phyloP scores from a whole-genome alignment of 176 grass and related monocot genomes.

The Cenchrus americanus region DNA sequence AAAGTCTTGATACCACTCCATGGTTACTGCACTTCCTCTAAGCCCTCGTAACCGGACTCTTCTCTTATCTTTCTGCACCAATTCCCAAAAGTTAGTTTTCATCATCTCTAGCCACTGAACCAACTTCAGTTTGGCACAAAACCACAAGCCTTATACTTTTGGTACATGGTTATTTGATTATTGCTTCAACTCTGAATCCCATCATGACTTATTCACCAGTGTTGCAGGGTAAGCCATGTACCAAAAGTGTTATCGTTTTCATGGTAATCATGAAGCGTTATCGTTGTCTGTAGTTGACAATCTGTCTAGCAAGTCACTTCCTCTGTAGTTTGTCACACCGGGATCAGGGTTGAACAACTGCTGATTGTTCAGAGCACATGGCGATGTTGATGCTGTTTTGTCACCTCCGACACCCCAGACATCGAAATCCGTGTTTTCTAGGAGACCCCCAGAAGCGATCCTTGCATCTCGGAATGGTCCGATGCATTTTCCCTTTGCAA shows the following conservation, averaged over 20 bases:
- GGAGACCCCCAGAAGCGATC: constrained; percentile 44
- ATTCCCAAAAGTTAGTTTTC: not conserved
- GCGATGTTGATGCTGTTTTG: not conserved
- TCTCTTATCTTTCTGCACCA: not conserved
- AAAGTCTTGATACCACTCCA: not conserved
- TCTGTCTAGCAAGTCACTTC: constrained; percentile 54
- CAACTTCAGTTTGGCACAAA: no score
- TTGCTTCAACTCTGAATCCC: not conserved
- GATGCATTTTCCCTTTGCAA: constrained; percentile 68
- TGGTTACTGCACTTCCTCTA: not conserved
- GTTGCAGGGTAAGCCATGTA: no score
- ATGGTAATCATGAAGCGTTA: no score
- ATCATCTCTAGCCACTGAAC: no score
- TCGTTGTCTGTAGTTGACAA: constrained; percentile 19
- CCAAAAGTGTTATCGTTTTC: no score
- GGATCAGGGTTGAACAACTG: not conserved
- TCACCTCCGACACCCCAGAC: constrained; percentile 25
- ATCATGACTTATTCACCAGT: not conserved
- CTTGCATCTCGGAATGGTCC: constrained; percentile 75
- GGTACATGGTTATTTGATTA: no score
- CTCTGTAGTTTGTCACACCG: constrained; percentile 47
- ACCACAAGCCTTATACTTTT: no score
- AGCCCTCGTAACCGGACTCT: not conserved
- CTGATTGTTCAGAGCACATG: not conserved
- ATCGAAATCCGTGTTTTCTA: constrained; percentile 49